Evolutionary conservation across 768 basidiomycete genomes (phyloP), one percentile per base, ranked within the genome.

Genomic region (Suillus cothurnatus): DNA sequence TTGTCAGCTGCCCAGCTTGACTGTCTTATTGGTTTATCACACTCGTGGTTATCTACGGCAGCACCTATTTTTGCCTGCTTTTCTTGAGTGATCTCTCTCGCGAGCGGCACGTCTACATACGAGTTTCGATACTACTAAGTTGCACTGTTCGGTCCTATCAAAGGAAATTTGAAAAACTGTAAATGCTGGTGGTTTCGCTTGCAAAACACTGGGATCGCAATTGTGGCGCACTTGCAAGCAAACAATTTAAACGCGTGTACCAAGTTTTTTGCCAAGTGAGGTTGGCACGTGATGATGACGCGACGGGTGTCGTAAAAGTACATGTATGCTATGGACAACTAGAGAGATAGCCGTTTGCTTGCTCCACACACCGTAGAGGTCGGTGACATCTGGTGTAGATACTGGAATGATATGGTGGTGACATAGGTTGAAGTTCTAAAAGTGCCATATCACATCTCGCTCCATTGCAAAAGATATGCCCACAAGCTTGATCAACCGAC

Each of bases 1-100:
- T 59, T 71, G 72, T 61, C 38, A 58, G 45, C 45, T 61, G 61
- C 57, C 26, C 3, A 53, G 43, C 57, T 53, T 62, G 56, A 49
- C 32, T 36, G 63, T 66, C 64, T 63, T 68, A 62, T 61, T 62
- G 34, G 36, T 11, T 38, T 49, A 41, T 28, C 52, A 61, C 57
- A 39, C 19, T 45, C 21, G 53, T 55, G 55, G 66, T 63, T 65
- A 67, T 39, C 53, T 58, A 34, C 63, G 19, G 3, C 58, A 64
- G 41, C 26, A 34, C 47, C 32, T 6, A 15, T 38, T 32, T n/a
- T n/a, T 11, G 23, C 19, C 21, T 62, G n/a, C 45, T 52, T 39
- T 55, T 19, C 59, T 49, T 34, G 52, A n/a, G 36, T 17, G 15
- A 39, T 31, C 17, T 19, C 17, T 19, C 28, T 26, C 23, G 49